Evolutionary conservation across 176 grass and related monocot species (phyloP), one percentile per base, ranked within the genome.

Genomic region (Cymbopogon citratus): DNA sequence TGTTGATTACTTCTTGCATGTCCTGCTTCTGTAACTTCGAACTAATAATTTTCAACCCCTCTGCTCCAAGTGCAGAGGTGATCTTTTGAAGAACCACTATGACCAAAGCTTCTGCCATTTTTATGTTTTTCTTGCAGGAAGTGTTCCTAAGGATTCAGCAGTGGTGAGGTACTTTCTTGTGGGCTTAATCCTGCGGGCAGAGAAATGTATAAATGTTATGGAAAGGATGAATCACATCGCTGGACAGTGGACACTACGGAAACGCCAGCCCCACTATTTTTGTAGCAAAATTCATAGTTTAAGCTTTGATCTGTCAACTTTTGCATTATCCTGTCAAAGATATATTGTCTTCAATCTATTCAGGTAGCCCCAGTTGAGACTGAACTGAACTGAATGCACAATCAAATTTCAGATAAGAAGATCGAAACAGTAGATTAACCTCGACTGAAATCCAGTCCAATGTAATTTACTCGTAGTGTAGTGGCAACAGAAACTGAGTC

Each of bases 51-150:
- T 78, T 70, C 12, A 70, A 35, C 2, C 74, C 83, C 28, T 68
- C 74, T 62, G 13, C 27, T 46, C 51, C 74, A 51, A 85, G 64
- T 21, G 74, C 65, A 8, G 38, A 60, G 27, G 65, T 48, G 25
- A 85, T 70, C 65, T 85, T 85, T 18, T 85, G 83, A 16, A 78
- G 51, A 69, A 85, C 74, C 52, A 77, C 74, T 25, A 85, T 62
- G 26, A 85, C 35, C 49, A 85, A 70, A 78, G 74, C 65, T 85
- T 85, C 74, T 71, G 52, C 65, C 83, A 85, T 85, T 4, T 44
- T 71, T 39, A 61, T 5, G 1, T 71, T 71, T 46, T 60, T 13
- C 24, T 62, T 85, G 7, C 4, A 76, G 34, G 24, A 75, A 67
- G 5, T 28, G n/a, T 56, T 74, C 29, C 44, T 75, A 65, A 2